Conservation (phyloP, 2,329 filamentous ascomycete genomes). For the Penicillium sp. region DNA sequence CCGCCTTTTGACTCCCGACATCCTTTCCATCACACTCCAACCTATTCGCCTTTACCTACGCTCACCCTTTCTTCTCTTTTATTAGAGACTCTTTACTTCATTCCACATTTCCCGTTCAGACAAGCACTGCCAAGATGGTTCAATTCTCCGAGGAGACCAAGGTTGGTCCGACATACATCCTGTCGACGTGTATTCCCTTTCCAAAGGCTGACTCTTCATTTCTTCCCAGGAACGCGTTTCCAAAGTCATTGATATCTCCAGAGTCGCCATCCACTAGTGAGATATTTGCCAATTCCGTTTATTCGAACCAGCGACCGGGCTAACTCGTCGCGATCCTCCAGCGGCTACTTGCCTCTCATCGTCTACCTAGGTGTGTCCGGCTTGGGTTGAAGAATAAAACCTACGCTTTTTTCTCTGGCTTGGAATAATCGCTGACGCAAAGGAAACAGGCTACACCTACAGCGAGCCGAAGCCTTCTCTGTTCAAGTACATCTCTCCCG, state of each 20-base stretch:
- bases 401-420: neutral
- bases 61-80: conserved; percentile 4
- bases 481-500: conserved; percentile 56
- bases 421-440: conserved; percentile 12
- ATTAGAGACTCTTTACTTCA: neutral
- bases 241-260: conserved; percentile 90
- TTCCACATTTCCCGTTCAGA: neutral
- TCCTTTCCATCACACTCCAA: conserved; percentile 13
- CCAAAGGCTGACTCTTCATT: conserved; percentile 5
- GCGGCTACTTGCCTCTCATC: conserved; percentile 93
- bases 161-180: conserved; percentile 48
- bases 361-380: conserved; percentile 77
- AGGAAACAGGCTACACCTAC: conserved; percentile 72
- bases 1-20: conserved; percentile 12
- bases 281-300: conserved; percentile 30
- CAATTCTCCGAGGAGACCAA: conserved; percentile 94
- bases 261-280: conserved; percentile 94
- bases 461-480: conserved; percentile 84
- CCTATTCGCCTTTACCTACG: conserved; percentile 11
- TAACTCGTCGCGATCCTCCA: conserved; percentile 36
- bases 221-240: conserved; percentile 81
- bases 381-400: neutral
- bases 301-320: neutral
- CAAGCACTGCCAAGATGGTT: conserved; percentile 41
- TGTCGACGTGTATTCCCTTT: neutral